phyloP scores from a whole-genome alignment of 2,329 filamentous ascomycete species.

The Penicillium sclerotigenum region DNA sequence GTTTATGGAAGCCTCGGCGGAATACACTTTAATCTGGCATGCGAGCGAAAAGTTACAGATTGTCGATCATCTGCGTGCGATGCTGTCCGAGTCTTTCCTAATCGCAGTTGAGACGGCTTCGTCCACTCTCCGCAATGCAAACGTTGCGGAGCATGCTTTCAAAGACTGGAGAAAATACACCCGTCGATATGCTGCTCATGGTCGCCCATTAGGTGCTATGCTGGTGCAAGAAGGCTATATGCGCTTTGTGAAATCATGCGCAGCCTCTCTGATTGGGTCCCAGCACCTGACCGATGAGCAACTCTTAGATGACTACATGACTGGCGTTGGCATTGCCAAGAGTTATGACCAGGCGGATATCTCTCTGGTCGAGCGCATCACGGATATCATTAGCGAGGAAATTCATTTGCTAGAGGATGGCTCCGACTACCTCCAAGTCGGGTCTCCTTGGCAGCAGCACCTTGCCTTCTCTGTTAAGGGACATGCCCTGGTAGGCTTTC shows the following conservation, averaged over 20 bases:
- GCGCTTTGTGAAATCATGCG: constrained; percentile 74
- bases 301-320: constrained; percentile 71
- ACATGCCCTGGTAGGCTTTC: constrained; percentile 73
- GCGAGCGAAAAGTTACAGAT: constrained; percentile 69
- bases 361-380: constrained; percentile 55
- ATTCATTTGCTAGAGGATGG: constrained; percentile 84
- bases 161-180: constrained; percentile 86
- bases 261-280: constrained; percentile 66
- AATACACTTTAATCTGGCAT: constrained; percentile 77
- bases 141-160: constrained; percentile 60
- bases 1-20: constrained; percentile 78
- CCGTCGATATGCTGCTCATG: constrained; percentile 74
- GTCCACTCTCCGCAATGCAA: constrained; percentile 81
- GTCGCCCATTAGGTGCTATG: constrained; percentile 84
- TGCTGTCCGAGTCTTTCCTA: constrained; percentile 81
- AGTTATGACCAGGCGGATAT: constrained; percentile 39
- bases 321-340: constrained; percentile 50
- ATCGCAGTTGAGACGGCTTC: constrained; percentile 84
- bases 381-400: constrained; percentile 73
- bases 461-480: constrained; percentile 84
- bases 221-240: constrained; percentile 86
- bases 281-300: constrained; percentile 59
- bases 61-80: constrained; percentile 65
- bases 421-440: constrained; percentile 83
- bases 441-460: constrained; percentile 79